Base-by-base conservation (phyloP, 108 stramenopile genomes). In the Skeletonema marinoi region DNA sequence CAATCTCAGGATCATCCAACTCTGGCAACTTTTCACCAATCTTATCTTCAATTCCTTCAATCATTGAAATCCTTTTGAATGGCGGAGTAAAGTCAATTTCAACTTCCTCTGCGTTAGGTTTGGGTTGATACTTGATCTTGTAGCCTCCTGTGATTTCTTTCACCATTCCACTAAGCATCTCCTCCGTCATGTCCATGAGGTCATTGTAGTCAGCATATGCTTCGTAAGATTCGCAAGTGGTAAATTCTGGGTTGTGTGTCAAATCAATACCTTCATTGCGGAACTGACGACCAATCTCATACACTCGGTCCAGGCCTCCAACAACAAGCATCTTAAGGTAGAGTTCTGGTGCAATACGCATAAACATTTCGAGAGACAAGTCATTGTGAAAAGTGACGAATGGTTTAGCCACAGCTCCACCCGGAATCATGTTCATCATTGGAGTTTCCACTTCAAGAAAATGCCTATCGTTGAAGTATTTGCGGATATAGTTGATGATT, bases 161-260 rank as follows among this genome's bases (percentile, higher is more conserved):
- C 75, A 99, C 99, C 87, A 99, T 92, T 8, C 96, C 95, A 77
- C 89, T 88, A 42, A 99, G 78, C 84, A 99, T 90, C 65, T 96
- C 94, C 79, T 99, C 98, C 25, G 97, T 98, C 97, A 98, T 98
- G 71, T 88, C 83, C 97, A 99, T 98, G 32, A 99, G 88, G 74
- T 99, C 99, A 41, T 99, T 78, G 93, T 99, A 99, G 85, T 99
- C 99, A 16, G 97, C 99, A 76, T 99, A 99, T 46, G 99, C 99
- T 90, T 93, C 86, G 82, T 99, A 99, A 59, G 98, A 98, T 85
- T 99, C 99, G 73, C 97, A 95, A 2, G 99, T 98, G 60, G 99
- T 99, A 87, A 99, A 99, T 86, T 99, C 99, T 17, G 99, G 99
- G 74, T 99, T 99, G 94, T 99, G 99, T 5, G 99, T 99, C 65